Conservation (phyloP, 176 grass and related monocot genomes). For the Oryza glaberrima region DNA sequence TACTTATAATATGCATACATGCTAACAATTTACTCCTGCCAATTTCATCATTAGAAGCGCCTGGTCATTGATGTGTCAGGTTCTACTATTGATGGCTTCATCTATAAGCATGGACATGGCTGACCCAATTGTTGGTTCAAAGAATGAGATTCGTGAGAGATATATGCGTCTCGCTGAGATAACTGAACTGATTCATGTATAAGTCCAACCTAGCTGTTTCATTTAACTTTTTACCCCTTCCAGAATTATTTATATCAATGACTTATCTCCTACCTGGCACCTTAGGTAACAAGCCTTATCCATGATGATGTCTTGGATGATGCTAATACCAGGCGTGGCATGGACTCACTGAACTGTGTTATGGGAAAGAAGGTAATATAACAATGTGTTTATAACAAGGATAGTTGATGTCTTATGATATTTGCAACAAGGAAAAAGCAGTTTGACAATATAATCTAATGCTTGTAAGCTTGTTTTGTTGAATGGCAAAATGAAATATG, state of each 20-base stretch:
- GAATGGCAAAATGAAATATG: not conserved
- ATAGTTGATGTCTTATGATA: not conserved
- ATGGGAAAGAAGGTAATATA: constrained; percentile 71
- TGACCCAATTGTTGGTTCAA: constrained; percentile 2
- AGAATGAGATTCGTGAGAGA: constrained; percentile 39
- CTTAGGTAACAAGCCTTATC: constrained; percentile 81
- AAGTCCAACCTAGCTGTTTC: not conserved
- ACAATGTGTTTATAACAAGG: not conserved
- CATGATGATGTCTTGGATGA: constrained; percentile 92
- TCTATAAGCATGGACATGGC: constrained; percentile 45
- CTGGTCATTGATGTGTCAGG: constrained; percentile 38
- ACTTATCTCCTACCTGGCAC: constrained; percentile 12
- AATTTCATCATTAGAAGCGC: constrained; percentile 19
- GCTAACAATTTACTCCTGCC: not conserved
- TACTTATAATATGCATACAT: not conserved
- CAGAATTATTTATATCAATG: not conserved
- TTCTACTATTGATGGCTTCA: constrained; percentile 66
- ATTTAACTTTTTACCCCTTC: not conserved
- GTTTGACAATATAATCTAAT: not conserved
- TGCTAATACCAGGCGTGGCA: constrained; percentile 80
- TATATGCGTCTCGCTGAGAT: constrained; percentile 61
- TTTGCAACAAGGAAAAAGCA: not conserved
- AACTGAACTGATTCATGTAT: constrained; percentile 79
- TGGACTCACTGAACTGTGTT: constrained; percentile 72
- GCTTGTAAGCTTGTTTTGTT: constrained; percentile 5